Base-by-base conservation (phyloP, 106 monocot genomes). In the Dendrobium nobile region DNA sequence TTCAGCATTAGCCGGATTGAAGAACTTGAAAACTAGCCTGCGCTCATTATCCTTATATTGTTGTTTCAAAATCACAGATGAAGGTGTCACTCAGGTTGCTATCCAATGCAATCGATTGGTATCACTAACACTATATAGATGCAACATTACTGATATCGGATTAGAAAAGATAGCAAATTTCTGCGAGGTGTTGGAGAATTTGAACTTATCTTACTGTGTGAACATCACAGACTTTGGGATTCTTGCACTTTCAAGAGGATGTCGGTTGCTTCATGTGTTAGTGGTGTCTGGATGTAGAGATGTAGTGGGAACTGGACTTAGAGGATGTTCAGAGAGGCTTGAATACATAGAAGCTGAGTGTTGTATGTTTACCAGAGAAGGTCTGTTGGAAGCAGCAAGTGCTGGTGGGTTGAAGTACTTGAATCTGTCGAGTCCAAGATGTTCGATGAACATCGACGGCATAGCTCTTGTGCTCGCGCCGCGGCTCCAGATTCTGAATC, bases 281-380 rank as follows among this genome's bases (percentile, higher is more conserved):
- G 87, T 94, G 77, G 88, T 94, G 16, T 88, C 94, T 44, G 89
- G 70, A 64, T 96, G 96, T 78, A 87, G 73, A 37, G 80, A 83
- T 28, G 61, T 96, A 40, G 84, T 79, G 4, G 96, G 94, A 1
- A 82, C 51, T 10, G 96, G 96, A 9, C 86, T 96, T 42, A 77
- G 41, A 77, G 93, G 85, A 74, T 89, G 92, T 75, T 85, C 91
- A 18, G 55, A 78, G 41, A 86, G 80, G 43, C 40, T 96, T 40
- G 65, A 84, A 59, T 90, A 90, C 83, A 26, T 96, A 27, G 93
- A 92, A 82, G 96, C 96, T 26, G 93, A 94, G 41, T 91, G 85
- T 3, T 96, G 96, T 48, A 56, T 84, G 77, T 84, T 96, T 75
- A 87, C 93, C 47, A 82, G 77, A 2, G 90, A 89, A 19, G 93